phyloP scores from a whole-genome alignment of 257 asterid species.

The Cinchona pubescens region DNA sequence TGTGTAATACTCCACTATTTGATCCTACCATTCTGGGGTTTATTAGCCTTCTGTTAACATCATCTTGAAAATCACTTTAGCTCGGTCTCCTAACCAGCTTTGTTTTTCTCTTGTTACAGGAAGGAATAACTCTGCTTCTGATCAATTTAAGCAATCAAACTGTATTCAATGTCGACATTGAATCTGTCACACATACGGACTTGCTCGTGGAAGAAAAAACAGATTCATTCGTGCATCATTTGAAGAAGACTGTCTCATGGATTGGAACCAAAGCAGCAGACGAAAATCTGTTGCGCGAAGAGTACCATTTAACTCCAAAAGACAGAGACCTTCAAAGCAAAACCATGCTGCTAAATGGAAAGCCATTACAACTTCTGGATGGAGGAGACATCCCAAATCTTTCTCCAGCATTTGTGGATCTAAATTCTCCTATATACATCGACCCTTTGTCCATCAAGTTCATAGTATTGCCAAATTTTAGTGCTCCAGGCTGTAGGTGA shows the following conservation, averaged over 20 bases:
- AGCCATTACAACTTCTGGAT: constrained; percentile 40
- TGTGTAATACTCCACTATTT: too few relatives aligned
- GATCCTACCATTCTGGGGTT: neutral
- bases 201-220: constrained; percentile 17
- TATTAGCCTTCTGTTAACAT: too few relatives aligned
- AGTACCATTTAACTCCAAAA: constrained; percentile 67
- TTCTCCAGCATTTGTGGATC: constrained; percentile 34
- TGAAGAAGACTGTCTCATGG: constrained; percentile 69
- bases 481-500: constrained; percentile 54
- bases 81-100: constrained; percentile 3
- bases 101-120: constrained; percentile 40
- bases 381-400: constrained; percentile 50
- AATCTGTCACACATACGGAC: constrained; percentile 28
- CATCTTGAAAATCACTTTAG: neutral
- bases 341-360: constrained; percentile 58
- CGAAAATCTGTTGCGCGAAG: constrained; percentile 50
- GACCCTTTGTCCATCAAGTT: constrained; percentile 68
- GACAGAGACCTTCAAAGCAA: constrained; percentile 51
- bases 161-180: constrained; percentile 34
- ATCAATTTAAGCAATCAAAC: constrained; percentile 78
- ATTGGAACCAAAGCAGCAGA: constrained; percentile 65
- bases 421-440: constrained; percentile 40
- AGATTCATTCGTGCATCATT: constrained; percentile 33
- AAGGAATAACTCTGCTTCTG: constrained; percentile 68
- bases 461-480: constrained; percentile 58